Base-by-base conservation (phyloP, 176 grass and related monocot species). In the Pharus latifolius region DNA sequence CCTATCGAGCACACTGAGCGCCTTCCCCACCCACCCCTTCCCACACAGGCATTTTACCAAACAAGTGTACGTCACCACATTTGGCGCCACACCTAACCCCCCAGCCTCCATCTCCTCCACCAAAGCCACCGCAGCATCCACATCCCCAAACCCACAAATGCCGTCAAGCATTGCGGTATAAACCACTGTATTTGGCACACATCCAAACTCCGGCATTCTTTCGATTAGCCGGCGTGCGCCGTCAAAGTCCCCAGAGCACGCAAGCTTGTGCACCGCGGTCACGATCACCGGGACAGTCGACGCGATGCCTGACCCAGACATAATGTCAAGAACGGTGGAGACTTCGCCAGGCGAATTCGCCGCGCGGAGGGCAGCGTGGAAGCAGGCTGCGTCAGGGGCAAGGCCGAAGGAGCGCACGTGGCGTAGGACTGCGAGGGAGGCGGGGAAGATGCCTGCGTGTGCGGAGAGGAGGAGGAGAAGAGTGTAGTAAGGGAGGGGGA, bases 11-110 rank as follows among this genome's bases (percentile, higher is more conserved):
- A 92, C 38, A 9, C 51, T 44, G 62, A 97, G 38, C 11, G 80
- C 93, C 6, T 90, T 80, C 29, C 37, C 74, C 60, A 75, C 41
- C 22, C 45, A 54, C 6, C 49, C 74, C 14, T 85, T 87, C 28
- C 64, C 66, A 80, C 69, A 87, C 54, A 92, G 86, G 74, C 89
- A 88, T 90, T 97, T 92, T 49, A 90, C 83, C 94, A 88, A 85
- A 85, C 89, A 90, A 0, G 89, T 92, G 59, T 97, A 97, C 1
- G 86, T 87, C 94, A 97, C 89, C 3, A 85, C 77, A 12, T 87
- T 97, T 7, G 94, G 89, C 3, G 49, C 62, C 0, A 22, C 58
- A 2, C 82, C 88, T 24, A 84, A 12, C 9, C 14, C 2, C 0
- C 50, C 48, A 10, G 28, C 10, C 38, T 97, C 94, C 94, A 97